phyloP scores from a whole-genome alignment of 2,329 filamentous ascomycete species.

The Macrophomina pseudophaseolina region DNA sequence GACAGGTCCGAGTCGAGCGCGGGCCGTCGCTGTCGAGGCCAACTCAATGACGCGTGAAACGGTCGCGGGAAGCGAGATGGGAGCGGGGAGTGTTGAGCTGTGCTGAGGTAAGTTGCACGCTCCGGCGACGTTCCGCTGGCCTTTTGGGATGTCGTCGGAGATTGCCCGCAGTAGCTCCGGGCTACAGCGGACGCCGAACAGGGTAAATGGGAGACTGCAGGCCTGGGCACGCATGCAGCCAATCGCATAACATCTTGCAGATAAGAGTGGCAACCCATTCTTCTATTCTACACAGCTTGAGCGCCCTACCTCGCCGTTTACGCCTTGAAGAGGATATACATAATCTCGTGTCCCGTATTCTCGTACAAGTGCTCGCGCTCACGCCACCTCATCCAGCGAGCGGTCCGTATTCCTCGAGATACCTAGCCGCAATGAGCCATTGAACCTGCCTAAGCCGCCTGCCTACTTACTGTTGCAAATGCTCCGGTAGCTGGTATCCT shows the following conservation, averaged over 20 bases:
- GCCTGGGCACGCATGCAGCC: neutral
- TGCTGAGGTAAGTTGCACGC: neutral
- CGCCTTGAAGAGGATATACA: neutral
- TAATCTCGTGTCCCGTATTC: constrained; percentile 14
- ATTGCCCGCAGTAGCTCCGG: constrained; percentile 1
- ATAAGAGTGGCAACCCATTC: neutral
- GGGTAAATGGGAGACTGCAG: neutral
- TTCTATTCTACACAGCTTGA: constrained; percentile 6
- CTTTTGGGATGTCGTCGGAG: constrained; percentile 5
- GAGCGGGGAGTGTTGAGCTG: neutral
- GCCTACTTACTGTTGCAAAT: constrained; percentile 52
- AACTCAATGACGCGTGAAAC: no score
- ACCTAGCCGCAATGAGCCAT: constrained; percentile 35
- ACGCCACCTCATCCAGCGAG: constrained; percentile 19
- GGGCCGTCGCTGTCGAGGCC: neutral
- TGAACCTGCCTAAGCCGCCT: neutral
- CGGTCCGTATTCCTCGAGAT: constrained; percentile 52
- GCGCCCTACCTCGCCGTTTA: neutral
- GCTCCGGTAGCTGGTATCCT: constrained; percentile 50
- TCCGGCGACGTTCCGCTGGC: neutral
- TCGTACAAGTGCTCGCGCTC: neutral
- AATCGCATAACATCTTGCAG: neutral
- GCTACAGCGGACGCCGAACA: neutral
- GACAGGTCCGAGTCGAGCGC: constrained; percentile 5
- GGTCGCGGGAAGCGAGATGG: neutral